phyloP scores from a whole-genome alignment of 192 early-diverging fungal species.

The Backusella westeae region DNA sequence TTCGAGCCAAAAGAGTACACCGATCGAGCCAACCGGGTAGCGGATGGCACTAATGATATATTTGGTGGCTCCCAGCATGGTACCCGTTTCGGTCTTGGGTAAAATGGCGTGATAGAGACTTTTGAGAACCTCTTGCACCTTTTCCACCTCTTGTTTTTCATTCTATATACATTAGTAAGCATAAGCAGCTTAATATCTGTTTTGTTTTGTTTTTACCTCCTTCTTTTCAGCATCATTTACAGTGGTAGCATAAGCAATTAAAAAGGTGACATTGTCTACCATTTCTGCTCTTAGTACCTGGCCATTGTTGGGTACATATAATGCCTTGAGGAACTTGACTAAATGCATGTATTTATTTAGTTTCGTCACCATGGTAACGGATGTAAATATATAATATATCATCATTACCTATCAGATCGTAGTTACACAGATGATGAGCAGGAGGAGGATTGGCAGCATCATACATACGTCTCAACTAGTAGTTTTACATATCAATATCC shows the following conservation, averaged over 20 bases:
- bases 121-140: neutral
- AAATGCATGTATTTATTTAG: neutral
- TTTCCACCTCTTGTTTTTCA: constrained; percentile 1
- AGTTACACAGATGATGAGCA: constrained; percentile 35
- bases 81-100: constrained; percentile 12
- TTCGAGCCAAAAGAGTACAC: constrained; percentile 60
- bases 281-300: constrained; percentile 48
- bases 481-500: neutral
- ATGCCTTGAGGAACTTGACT: constrained; percentile 47
- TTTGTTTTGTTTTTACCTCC: constrained; percentile 4
- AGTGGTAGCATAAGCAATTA: constrained; percentile 49
- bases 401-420: constrained; percentile 31
- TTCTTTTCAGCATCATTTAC: constrained; percentile 38
- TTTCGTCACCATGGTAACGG: neutral
- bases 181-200: neutral
- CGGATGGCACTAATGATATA: constrained; percentile 14
- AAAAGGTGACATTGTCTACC: constrained; percentile 50
- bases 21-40: constrained; percentile 55
- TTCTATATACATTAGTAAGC: neutral
- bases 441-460: constrained; percentile 41
- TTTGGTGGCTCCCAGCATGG: constrained; percentile 17
- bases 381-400: neutral
- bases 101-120: neutral
- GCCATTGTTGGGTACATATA: constrained; percentile 49
- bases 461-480: constrained; percentile 51